Evolutionary conservation across 164 flowering plant genomes (phyloP).

Genomic region (Berberis thunbergii): DNA sequence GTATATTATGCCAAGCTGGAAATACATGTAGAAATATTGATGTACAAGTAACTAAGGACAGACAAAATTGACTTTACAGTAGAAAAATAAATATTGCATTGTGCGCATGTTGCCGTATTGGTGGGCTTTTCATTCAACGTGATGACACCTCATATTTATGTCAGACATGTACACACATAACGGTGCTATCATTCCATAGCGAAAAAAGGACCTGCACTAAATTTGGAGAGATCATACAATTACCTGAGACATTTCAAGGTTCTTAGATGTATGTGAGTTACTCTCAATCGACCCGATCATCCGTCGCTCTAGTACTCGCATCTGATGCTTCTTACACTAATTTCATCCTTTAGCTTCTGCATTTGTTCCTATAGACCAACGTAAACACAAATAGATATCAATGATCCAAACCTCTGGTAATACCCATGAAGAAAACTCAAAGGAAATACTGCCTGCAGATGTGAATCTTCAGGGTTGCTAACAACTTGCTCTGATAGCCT

Average conservation of each 20-base stretch:
- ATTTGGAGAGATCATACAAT: background rate
- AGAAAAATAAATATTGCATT: too few relatives aligned
- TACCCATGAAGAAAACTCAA: background rate
- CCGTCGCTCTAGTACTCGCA: constrained; percentile 59
- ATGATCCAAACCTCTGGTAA: background rate
- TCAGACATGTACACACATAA: too few relatives aligned
- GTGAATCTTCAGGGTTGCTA: constrained; percentile 44
- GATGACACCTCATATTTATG: too few relatives aligned
- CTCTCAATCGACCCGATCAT: constrained; percentile 58
- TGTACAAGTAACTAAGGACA: too few relatives aligned
- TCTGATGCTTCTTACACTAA: constrained; percentile 67
- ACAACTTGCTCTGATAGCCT: constrained; percentile 67
- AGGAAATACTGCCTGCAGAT: constrained; percentile 29
- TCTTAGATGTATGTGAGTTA: constrained; percentile 28
- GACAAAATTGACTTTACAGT: too few relatives aligned
- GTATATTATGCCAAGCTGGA: too few relatives aligned
- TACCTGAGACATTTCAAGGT: constrained; percentile 60
- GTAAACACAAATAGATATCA: background rate
- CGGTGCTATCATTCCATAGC: too few relatives aligned
- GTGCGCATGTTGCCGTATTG: too few relatives aligned
- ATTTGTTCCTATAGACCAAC: constrained; percentile 41
- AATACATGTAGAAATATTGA: too few relatives aligned
- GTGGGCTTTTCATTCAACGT: too few relatives aligned
- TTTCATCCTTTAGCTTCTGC: constrained; percentile 58
- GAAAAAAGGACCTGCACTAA: too few relatives aligned